These are phyloP conservation scores for Chalciporus chontae DNA, from an alignment of 768 basidiomycete genomes.

Conservation along the genomic window DNA sequence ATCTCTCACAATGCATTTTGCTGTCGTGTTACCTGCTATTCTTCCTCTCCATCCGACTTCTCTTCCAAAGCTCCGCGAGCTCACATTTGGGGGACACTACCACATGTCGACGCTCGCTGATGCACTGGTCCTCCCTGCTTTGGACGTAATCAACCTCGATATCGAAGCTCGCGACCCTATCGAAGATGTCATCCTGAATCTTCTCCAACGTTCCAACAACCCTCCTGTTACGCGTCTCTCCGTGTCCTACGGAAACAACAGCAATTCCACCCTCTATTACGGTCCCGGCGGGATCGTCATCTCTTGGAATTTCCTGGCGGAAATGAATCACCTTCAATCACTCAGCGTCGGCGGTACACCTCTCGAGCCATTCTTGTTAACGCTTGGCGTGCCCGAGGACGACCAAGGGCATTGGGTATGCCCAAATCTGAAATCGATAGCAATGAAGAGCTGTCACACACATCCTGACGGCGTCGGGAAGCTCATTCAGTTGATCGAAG, in stretches of 20 bases:
- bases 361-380: constrained; percentile 58
- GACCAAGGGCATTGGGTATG: constrained; percentile 59
- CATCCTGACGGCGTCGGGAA: constrained; percentile 63
- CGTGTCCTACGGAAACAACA: constrained; percentile 51
- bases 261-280: constrained; percentile 50
- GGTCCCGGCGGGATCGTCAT: constrained; percentile 55
- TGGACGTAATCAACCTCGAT: constrained; percentile 61
- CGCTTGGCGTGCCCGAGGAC: constrained; percentile 59
- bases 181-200: constrained; percentile 63
- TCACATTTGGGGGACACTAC: constrained; percentile 66
- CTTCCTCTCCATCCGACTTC: constrained; percentile 56
- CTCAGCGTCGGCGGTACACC: constrained; percentile 63
- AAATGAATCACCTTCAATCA: constrained; percentile 54
- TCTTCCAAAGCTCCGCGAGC: constrained; percentile 49
- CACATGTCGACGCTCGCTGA: constrained; percentile 61
- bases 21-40: constrained; percentile 56
- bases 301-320: constrained; percentile 64
- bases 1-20: constrained; percentile 58
- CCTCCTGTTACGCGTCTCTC: constrained; percentile 59
- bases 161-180: constrained; percentile 73
- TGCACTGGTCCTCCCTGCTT: constrained; percentile 51
- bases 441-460: constrained; percentile 61
- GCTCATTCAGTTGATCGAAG: constrained; percentile 69
- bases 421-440: constrained; percentile 56
- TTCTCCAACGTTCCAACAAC: constrained; percentile 56